Conservation (phyloP, 164 flowering plant genomes). For the Umbilicus rupestris region DNA sequence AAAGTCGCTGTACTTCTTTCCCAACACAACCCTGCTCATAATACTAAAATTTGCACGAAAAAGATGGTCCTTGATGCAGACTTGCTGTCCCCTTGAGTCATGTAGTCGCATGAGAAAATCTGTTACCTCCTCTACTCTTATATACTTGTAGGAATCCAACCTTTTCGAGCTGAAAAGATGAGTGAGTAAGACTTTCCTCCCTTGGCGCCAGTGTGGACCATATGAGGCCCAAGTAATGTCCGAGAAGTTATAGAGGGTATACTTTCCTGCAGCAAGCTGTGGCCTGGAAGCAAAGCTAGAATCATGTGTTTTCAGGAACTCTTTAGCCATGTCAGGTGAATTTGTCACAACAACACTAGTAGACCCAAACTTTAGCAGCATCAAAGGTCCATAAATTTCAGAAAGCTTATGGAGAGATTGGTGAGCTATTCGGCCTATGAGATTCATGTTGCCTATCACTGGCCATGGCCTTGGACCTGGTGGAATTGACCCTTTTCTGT, state of each 20-base stretch:
- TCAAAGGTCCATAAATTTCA: conserved; percentile 12
- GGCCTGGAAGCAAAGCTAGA: conserved; percentile 60
- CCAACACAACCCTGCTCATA: conserved; percentile 50
- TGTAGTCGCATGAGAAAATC: background rate
- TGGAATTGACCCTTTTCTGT: conserved; percentile 9
- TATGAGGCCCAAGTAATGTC: conserved; percentile 89
- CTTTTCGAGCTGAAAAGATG: conserved; percentile 72
- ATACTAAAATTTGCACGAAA: conserved; percentile 48
- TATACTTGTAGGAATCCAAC: conserved; percentile 77
- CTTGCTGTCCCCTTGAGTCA: conserved; percentile 4
- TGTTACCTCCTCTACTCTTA: conserved; percentile 44
- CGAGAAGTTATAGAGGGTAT: conserved; percentile 64
- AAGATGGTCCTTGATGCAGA: conserved; percentile 34
- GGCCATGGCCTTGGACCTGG: conserved; percentile 16
- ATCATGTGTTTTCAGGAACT: conserved; percentile 12
- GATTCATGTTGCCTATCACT: conserved; percentile 20
- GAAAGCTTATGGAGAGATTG: conserved; percentile 17
- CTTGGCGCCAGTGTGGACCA: conserved; percentile 98
- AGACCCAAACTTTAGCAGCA: conserved; percentile 14
- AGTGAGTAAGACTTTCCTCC: conserved; percentile 81
- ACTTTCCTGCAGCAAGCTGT: conserved; percentile 52
- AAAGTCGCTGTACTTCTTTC: background rate
- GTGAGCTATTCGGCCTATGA: conserved; percentile 10
- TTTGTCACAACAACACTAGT: conserved; percentile 10
- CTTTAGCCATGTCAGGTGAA: conserved; percentile 12